Evolutionary conservation across 2,329 filamentous ascomycete genomes (phyloP).

Genomic region (Aspergillus sergii): DNA sequence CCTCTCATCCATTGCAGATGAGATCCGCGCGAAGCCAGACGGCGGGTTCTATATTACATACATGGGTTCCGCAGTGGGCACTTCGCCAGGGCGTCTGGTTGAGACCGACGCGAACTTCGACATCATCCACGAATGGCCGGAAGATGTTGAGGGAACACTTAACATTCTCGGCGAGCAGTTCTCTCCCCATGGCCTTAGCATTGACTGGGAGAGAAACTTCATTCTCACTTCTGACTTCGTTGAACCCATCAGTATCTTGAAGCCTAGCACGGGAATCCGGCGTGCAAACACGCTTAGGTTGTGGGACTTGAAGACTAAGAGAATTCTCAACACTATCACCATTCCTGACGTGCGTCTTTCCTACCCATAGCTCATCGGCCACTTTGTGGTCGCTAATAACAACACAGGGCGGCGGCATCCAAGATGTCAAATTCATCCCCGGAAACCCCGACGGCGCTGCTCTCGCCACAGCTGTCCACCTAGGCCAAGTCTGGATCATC

Average conservation of each 20-base stretch:
- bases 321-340: not conserved
- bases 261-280: conserved; percentile 58
- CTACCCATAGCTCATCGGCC: not conserved
- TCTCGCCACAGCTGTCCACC: conserved; percentile 61
- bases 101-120: conserved; percentile 63
- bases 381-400: not conserved
- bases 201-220: conserved; percentile 61
- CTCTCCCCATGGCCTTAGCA: conserved; percentile 60
- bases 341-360: not conserved
- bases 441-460: conserved; percentile 61
- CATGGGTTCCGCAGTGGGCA: conserved; percentile 63
- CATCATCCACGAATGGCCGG: conserved; percentile 65
- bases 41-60: conserved; percentile 64
- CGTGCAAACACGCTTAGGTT: conserved; percentile 61
- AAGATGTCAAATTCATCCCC: conserved; percentile 65
- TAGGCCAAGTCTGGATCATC: conserved; percentile 66
- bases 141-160: conserved; percentile 56
- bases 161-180: conserved; percentile 64
- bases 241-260: conserved; percentile 62
- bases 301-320: conserved; percentile 54
- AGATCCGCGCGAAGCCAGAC: conserved; percentile 65
- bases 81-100: conserved; percentile 60
- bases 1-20: conserved; percentile 62
- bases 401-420: not conserved
- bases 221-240: conserved; percentile 67